Base-by-base conservation (phyloP, 148 eudicot species). In the Persicaria tinctoria region DNA sequence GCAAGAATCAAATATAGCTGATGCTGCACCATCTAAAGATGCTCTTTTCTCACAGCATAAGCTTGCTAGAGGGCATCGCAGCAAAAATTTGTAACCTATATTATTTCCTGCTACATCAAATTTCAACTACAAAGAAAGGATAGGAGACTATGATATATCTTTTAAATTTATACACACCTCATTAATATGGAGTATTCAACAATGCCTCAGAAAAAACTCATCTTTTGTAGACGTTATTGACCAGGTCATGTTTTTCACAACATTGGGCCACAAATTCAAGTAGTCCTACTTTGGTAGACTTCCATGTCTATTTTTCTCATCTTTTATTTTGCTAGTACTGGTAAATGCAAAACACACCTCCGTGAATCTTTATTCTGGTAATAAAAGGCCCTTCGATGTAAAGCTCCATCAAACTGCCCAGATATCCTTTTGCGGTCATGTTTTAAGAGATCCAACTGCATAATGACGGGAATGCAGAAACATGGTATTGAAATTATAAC, bases 391-490 rank as follows among this genome's bases (percentile, higher is more conserved):
- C 73, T 57, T 72, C 32, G 14, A 51, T 51, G 41, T 47, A 51
- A 73, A 47, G 83, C 82, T 12, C 20, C 47, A 75, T 78, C 75
- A 20, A 79, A 23, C 76, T 82, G 85, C 75, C 88, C 89, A 49
- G 87, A 85, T 76, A 90, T 70, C 45, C 75, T 77, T 80, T 75
- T 85, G 27, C 92, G 84, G 23, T 88, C 82, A 53, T 86, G 88
- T 20, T 75, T 76, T 74, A 75, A 76, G 51, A 90, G 20, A 75
- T 90, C 82, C 88, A 90, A 83, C 96, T 90, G 87, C 76, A 86
- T 75, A 45, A 76, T 23, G 32, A 51, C 5, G 79, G 13, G 47
- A 53, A 54, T 55, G 59, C 16, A 63, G 41, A 63, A 11, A 27
- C 69, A 63, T 63, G 45, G 23, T 57, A 38, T 41, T 44, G 8